Base-by-base conservation (phyloP, 169 alveolate species). In the Eimeria falciformis region DNA sequence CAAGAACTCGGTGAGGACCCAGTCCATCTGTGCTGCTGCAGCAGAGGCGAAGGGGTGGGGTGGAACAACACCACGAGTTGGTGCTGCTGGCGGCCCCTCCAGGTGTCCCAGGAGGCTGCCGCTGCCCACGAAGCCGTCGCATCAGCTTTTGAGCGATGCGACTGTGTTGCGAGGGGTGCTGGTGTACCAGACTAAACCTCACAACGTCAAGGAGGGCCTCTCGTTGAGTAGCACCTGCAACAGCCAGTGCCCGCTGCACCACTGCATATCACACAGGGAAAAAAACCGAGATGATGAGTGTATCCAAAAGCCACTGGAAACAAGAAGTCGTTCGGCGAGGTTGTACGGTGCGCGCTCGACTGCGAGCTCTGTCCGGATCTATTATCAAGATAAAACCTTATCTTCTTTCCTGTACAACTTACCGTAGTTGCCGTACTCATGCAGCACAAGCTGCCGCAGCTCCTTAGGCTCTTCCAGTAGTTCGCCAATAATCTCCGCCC, bases 341-440 rank as follows among this genome's bases (percentile, higher is more conserved):
- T 56, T 21, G 21, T n/a, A n/a, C n/a, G n/a, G n/a, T n/a, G n/a
- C n/a, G n/a, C n/a, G n/a, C n/a, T n/a, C n/a, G n/a, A n/a, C n/a
- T n/a, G n/a, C n/a, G n/a, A n/a, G n/a, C n/a, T n/a, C n/a, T n/a
- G n/a, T n/a, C n/a, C n/a, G n/a, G n/a, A n/a, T n/a, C n/a, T n/a
- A n/a, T n/a, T n/a, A n/a, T n/a, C n/a, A n/a, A n/a, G n/a, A n/a
- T n/a, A n/a, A n/a, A n/a, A n/a, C n/a, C n/a, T n/a, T n/a, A n/a
- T n/a, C n/a, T n/a, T n/a, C n/a, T n/a, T n/a, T n/a, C n/a, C n/a
- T n/a, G n/a, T 5, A 3, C n/a, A n/a, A n/a, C 86, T 68, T 94
- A 71, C 96, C 98, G 87, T 97, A 97, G 93, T 97, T 97, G 6
- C 97, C 98, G 81, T 90, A 97, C 43, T 95, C 95, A 69, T 97